Evolutionary conservation across 768 basidiomycete species (phyloP).

Genomic region (Boletus rex-veris): DNA sequence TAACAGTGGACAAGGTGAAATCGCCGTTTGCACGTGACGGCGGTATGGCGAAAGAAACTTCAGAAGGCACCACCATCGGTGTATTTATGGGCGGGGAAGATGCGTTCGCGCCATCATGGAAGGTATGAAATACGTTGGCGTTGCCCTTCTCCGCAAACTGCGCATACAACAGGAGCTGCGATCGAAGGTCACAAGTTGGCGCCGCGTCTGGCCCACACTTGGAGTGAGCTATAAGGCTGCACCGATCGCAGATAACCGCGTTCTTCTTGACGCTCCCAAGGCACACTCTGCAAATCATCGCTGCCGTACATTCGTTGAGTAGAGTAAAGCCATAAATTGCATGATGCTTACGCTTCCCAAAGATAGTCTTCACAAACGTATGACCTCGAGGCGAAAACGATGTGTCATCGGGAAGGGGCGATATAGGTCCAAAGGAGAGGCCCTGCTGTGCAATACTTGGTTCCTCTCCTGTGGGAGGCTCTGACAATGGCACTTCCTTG

Average conservation of each 20-base stretch:
- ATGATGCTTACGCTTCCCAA: slow-evolving; percentile 75
- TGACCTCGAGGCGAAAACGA: slow-evolving; percentile 66
- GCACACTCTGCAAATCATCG: slow-evolving; percentile 86
- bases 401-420: slow-evolving; percentile 32
- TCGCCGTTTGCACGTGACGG: slow-evolving; percentile 51
- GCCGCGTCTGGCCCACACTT: slow-evolving; percentile 73
- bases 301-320: slow-evolving; percentile 39
- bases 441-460: slow-evolving; percentile 37
- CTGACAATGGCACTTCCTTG: slow-evolving; percentile 41
- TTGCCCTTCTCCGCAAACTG: slow-evolving; percentile 72
- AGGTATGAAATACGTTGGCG: slow-evolving; percentile 52
- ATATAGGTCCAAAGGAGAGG: slow-evolving; percentile 35
- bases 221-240: slow-evolving; percentile 84
- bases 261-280: slow-evolving; percentile 75
- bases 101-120: slow-evolving; percentile 41
- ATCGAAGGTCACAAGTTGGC: slow-evolving; percentile 77
- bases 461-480: slow-evolving; percentile 42
- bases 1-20: slow-evolving; percentile 30
- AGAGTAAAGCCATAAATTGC: not conserved
- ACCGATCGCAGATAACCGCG: slow-evolving; percentile 84
- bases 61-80: slow-evolving; percentile 49
- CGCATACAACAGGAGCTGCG: slow-evolving; percentile 74
- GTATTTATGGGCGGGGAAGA: not conserved
- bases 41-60: slow-evolving; percentile 50
- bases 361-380: slow-evolving; percentile 87